Evolutionary conservation across 345 rosid species (phyloP), one percentile per base, ranked within the genome.

Genomic region (Capsella bursapastoris): DNA sequence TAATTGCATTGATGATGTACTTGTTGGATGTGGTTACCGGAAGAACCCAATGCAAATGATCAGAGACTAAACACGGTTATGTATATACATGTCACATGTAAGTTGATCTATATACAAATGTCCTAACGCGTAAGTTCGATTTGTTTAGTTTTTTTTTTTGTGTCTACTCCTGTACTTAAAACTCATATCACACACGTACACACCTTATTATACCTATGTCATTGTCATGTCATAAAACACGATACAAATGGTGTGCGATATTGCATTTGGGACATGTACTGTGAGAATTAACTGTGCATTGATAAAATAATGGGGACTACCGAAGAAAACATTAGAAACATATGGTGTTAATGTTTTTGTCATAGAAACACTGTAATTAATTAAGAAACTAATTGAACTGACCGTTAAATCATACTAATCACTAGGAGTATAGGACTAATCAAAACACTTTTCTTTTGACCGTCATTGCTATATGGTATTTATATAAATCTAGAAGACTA

Each of bases 401-500:
- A 35, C 32, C 15, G 14, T 47, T 22, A 47, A 15, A 7, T 3
- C 10, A 18, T 3, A 11, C 7, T 25, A 35, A 34, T 48, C 7
- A 65, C 37, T 29, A 37, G 1, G 29, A n/a, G 51, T n/a, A 61
- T 57, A 35, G 7, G 15, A 61, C 11, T 47, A 27, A 65, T 57
- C 52, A 66, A 58, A 66, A 9, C 37, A 18, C 28, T 51, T 49
- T 64, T 65, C 22, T 73, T 66, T 74, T 74, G 66, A 66, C 72
- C 48, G 64, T 55, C 64, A 44, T 44, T 41, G 55, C 55, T 63
- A 63, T 28, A 3, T 71, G 0, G 32, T 29, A 6, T 49, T 15
- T 52, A 2, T 13, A 22, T 50, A 22, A 2, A 29, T 12, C 13
- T 41, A 4, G 29, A 22, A 43, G 13, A 44, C 44, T 8, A 61